Conservation (phyloP, 2,329 filamentous ascomycete genomes). For the Alternaria longipes region DNA sequence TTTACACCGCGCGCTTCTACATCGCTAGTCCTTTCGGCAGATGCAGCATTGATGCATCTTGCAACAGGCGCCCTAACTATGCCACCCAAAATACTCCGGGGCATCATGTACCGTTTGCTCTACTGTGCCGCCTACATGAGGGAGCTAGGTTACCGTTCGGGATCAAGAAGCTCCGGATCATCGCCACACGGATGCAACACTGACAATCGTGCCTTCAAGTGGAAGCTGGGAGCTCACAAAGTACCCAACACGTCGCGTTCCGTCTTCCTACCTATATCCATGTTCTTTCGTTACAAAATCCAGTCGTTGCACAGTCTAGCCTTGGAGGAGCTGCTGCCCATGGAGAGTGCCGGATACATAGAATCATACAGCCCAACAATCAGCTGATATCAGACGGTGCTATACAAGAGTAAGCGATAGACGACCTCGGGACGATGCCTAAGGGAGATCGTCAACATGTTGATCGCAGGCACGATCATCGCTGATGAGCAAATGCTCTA, state of each 20-base stretch:
- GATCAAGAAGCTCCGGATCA: constrained; percentile 1
- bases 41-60: not conserved
- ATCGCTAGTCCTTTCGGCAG: not conserved
- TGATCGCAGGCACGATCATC: not conserved
- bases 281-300: not conserved
- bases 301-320: not conserved
- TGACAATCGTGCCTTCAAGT: not conserved
- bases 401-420: not conserved
- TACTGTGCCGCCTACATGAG: not conserved
- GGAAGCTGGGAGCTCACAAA: not conserved
- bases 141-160: not conserved
- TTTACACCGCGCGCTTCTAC: not conserved
- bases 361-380: not conserved
- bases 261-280: not conserved
- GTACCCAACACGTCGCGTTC: not conserved
- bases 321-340: not conserved
- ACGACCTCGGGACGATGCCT: not conserved
- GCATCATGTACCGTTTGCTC: not conserved
- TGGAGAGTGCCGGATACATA: not conserved
- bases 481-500: not conserved
- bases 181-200: not conserved
- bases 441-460: not conserved
- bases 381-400: not conserved
- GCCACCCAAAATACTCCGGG: not conserved
- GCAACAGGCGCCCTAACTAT: not conserved